Conservation (phyloP, 2,329 filamentous ascomycete genomes). For the Cylindrodendrum hubeiense region DNA sequence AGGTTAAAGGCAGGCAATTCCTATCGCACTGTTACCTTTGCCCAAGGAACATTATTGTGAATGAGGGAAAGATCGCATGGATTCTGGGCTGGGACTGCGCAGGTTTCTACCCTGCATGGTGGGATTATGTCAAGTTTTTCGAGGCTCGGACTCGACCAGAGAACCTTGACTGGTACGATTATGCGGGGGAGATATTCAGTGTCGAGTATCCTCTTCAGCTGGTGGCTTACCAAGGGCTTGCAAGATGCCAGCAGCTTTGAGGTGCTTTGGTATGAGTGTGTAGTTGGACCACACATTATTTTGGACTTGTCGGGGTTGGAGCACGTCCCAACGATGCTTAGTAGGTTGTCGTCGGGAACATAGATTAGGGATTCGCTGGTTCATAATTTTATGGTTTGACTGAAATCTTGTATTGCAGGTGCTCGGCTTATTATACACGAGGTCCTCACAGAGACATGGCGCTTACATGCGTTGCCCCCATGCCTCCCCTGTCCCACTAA, state of each 20-base stretch:
- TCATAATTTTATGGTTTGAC: conserved; percentile 27
- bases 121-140: conserved; percentile 52
- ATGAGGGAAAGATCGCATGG: conserved; percentile 36
- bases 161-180: conserved; percentile 49
- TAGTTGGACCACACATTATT: background rate
- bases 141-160: conserved; percentile 43
- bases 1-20: conserved; percentile 25
- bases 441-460: conserved; percentile 29
- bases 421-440: conserved; percentile 36
- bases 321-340: background rate
- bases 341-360: background rate
- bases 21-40: conserved; percentile 45
- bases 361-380: background rate
- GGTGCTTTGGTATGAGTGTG: background rate
- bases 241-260: conserved; percentile 44
- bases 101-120: conserved; percentile 50
- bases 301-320: background rate
- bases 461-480: background rate
- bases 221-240: conserved; percentile 47
- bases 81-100: conserved; percentile 49
- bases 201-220: conserved; percentile 42
- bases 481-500: conserved; percentile 1
- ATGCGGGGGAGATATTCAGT: conserved; percentile 45
- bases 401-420: conserved; percentile 24
- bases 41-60: conserved; percentile 47